phyloP scores from a whole-genome alignment of 306 rosid species.

The Quercus berberidifolia region DNA sequence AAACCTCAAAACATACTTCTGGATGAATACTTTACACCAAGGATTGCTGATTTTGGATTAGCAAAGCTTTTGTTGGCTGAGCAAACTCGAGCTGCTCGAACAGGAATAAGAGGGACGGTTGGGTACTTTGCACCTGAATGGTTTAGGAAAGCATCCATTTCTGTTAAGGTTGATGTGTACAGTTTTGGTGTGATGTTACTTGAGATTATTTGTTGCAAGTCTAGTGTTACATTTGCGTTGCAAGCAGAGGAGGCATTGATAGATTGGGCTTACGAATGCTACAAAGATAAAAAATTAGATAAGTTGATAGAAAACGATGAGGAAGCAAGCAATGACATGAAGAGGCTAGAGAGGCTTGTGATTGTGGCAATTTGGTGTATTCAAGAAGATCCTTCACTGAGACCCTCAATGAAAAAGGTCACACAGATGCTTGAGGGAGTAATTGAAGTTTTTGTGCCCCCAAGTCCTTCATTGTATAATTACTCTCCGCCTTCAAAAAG shows the following conservation, averaged over 20 bases:
- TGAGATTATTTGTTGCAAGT: conserved; percentile 14
- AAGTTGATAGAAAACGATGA: too few species aligned
- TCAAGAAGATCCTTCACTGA: too few species aligned
- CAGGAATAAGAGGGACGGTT: conserved; percentile 27
- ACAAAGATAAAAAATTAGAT: too few species aligned
- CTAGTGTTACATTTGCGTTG: conserved; percentile 1
- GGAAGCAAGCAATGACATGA: too few species aligned
- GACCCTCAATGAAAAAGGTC: too few species aligned
- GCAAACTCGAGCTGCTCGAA: conserved; percentile 18
- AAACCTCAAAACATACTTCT: conserved; percentile 25
- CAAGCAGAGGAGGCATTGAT: conserved; percentile 2
- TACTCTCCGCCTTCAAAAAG: too few species aligned
- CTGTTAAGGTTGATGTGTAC: conserved; percentile 18
- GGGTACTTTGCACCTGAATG: conserved; percentile 29
- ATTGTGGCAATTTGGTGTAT: too few species aligned
- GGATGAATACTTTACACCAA: neutral
- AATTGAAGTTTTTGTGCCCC: too few species aligned
- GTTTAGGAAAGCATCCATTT: conserved; percentile 10
- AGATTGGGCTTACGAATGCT: too few species aligned
- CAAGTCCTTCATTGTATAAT: too few species aligned
- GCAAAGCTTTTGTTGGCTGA: conserved; percentile 30
- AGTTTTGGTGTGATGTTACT: conserved; percentile 21
- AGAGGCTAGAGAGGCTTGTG: too few species aligned
- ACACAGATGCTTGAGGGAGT: too few species aligned
- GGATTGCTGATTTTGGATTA: conserved; percentile 29